phyloP scores from a whole-genome alignment of 495 filamentous ascomycete genomes.

The Chaetomidium leptoderma region DNA sequence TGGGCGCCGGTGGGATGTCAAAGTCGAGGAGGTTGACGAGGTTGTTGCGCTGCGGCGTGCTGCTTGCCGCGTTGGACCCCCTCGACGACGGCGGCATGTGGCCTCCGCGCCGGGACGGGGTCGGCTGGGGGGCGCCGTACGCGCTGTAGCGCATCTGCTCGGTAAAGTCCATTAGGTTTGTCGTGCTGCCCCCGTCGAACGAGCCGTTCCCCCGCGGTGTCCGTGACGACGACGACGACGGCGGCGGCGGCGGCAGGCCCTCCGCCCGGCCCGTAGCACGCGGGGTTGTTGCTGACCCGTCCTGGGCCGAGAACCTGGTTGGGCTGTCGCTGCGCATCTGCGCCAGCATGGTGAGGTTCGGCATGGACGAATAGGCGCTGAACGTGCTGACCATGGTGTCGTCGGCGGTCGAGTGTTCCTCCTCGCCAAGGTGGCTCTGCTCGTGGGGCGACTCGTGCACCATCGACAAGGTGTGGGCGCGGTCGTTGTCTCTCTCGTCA shows the following conservation, averaged over 20 bases:
- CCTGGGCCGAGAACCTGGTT: constrained; percentile 38
- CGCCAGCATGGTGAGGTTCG: constrained; percentile 83
- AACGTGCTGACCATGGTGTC: constrained; percentile 69
- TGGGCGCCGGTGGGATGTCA: constrained; percentile 83
- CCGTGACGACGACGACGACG: constrained; percentile 54
- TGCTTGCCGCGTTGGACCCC: constrained; percentile 14
- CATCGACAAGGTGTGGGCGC: constrained; percentile 24
- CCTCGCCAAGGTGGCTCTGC: constrained; percentile 14
- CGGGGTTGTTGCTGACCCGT: constrained; percentile 30
- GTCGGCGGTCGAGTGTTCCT: constrained; percentile 48
- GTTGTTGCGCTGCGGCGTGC: constrained; percentile 36
- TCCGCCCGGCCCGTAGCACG: constrained; percentile 19
- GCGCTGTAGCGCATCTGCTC: constrained; percentile 60
- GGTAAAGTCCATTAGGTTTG: constrained; percentile 85
- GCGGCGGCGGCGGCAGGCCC: no score
- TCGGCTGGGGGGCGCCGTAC: constrained; percentile 26
- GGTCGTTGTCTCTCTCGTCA: constrained; percentile 16
- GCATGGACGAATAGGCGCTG: constrained; percentile 80
- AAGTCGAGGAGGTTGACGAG: constrained; percentile 77
- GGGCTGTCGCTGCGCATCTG: constrained; percentile 56
- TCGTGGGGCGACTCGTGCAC: constrained; percentile 5
- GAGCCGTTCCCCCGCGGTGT: constrained; percentile 50
- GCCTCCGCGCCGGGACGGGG: constrained; percentile 29
- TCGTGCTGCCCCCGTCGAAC: constrained; percentile 45
- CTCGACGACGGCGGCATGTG: constrained; percentile 26